These are phyloP conservation scores for Tetrahymena elliotti DNA, from an alignment of 73 alveolate genomes.

Conservation along the genomic window DNA sequence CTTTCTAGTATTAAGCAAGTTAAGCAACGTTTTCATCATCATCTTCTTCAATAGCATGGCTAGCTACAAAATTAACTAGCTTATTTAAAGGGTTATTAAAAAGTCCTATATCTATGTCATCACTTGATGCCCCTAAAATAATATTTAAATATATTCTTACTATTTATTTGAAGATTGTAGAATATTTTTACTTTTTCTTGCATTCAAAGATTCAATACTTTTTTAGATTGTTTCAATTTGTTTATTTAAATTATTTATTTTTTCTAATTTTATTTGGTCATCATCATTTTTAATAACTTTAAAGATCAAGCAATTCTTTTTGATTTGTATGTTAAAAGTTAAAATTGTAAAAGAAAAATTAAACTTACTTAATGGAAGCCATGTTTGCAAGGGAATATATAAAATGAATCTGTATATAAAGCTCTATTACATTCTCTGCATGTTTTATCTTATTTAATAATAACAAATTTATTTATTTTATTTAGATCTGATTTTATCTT, in stretches of 20 bases:
- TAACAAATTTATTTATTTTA: background rate
- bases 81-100: background rate
- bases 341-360: background rate
- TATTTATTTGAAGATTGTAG: too few species aligned
- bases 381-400: background rate
- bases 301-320: background rate
- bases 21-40: background rate
- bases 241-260: background rate
- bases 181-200: background rate
- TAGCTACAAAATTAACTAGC: background rate
- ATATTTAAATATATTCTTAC: too few species aligned
- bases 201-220: background rate
- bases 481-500: background rate
- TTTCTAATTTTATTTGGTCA: background rate
- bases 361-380: background rate
- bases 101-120: background rate
- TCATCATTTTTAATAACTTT: background rate
- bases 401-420: background rate
- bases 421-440: background rate
- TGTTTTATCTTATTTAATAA: background rate
- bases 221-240: background rate
- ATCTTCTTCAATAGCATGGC: background rate
- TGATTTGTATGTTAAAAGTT: background rate
- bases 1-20: background rate
- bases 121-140: background rate